A percentile compares a stretch with the other conserved stretches of the same genome.
Evolutionary conservation across 1,284 basidiomycete genomes (phyloP).

Genomic region (Pseudozyma pruni): DNA sequence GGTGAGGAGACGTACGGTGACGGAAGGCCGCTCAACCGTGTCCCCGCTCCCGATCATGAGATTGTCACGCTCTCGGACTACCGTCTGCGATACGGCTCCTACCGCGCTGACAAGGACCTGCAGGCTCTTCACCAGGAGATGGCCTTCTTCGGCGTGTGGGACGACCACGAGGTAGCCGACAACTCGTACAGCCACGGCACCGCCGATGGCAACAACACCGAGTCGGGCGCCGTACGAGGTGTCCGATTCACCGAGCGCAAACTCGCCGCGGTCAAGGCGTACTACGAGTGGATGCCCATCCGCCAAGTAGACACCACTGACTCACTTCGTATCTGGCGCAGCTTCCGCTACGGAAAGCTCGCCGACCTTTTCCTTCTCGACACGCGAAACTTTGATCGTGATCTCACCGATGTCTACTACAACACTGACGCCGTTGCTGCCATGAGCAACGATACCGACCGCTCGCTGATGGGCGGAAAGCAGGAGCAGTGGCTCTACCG

Average conservation of each 20-base stretch:
- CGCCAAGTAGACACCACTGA: constrained; percentile 75
- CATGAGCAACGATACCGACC: constrained; percentile 50
- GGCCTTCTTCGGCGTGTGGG: constrained; percentile 66
- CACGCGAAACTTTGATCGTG: constrained; percentile 76
- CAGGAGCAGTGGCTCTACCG: constrained; percentile 76
- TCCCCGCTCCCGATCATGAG: constrained; percentile 71
- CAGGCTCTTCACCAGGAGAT: constrained; percentile 20
- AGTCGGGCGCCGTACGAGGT: constrained; percentile 68
- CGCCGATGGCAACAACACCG: constrained; percentile 75
- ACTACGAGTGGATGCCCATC: constrained; percentile 79
- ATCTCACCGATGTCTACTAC: constrained; percentile 76
- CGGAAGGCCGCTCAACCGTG: constrained; percentile 64
- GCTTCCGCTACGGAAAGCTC: constrained; percentile 68
- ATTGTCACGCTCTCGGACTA: constrained; percentile 76
- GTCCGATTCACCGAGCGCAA: constrained; percentile 74
- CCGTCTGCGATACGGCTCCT: constrained; percentile 74
- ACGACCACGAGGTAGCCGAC: constrained; percentile 77
- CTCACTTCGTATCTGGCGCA: constrained; percentile 76
- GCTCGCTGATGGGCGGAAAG: constrained; percentile 71
- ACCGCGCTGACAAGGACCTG: constrained; percentile 66
- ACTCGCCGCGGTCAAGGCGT: constrained; percentile 75
- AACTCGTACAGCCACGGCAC: constrained; percentile 76
- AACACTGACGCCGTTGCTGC: constrained; percentile 70
- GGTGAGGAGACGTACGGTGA: constrained; percentile 64
- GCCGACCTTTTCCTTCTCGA: constrained; percentile 71